Base-by-base conservation (phyloP, 805 yeast genomes). In the Metschnikowia henanensis region DNA sequence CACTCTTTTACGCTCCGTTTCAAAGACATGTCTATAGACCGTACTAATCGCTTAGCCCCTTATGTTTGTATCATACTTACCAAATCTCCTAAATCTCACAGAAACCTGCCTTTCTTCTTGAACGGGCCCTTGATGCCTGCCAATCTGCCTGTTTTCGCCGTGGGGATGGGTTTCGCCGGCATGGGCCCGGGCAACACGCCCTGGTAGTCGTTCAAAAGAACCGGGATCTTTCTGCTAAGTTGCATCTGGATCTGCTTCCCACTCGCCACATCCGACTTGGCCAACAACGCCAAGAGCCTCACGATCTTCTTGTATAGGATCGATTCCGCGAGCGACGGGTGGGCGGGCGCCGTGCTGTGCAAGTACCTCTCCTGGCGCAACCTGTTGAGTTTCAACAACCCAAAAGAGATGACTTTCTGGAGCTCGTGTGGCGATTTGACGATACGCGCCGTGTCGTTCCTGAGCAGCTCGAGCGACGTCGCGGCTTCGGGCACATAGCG, bases 111-210 rank as follows among this genome's bases (percentile, higher is more conserved):
- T 48, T 59, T 65, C 56, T 67, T 69, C 53, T 68, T 66, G 50
- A 65, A 64, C 6, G 72, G 65, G 6, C 72, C 71, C 43, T 70
- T 62, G 19, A 70, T 64, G 35, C 65, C 67, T 15, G 73, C 67
- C 46, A 70, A 59, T 45, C 74, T 62, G 29, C 62, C 45, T 12
- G 62, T 48, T 35, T 58, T 59, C 2, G 26, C 31, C 5, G 48
- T 23, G 4, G 46, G 21, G 16, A 37, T 57, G 2, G 47, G 46
- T 37, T 59, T 56, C 12, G 56, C 42, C 25, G 66, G 49, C 31
- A 73, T 53, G 3, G 73, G 60, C 2, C 87, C 85, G 1, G 97
- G 97, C 57, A 91, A 72, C 1, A 84, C 75, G 36, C 97, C 97
- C 29, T 77, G 67, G 57, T 87, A 90, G 51, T 83, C 87, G 19